Evolutionary conservation across 1,284 basidiomycete species (phyloP).

Genomic region (Schizophyllum amplum): DNA sequence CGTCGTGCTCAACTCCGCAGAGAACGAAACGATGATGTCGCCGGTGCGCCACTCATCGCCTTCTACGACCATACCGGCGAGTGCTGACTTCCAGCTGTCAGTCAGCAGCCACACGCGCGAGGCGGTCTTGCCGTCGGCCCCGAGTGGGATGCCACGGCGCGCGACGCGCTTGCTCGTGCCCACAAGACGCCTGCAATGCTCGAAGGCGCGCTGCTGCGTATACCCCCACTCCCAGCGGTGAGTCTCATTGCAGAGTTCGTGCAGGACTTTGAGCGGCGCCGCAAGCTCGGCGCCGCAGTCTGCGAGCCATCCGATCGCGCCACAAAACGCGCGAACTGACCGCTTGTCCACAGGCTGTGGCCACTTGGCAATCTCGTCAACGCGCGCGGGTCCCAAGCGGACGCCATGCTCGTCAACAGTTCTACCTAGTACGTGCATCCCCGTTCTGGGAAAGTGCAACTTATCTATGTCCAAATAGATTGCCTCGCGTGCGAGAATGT

Average conservation of each 20-base stretch:
- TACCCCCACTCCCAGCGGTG: constrained; percentile 14
- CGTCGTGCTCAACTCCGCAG: constrained; percentile 21
- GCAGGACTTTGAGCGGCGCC: constrained; percentile 15
- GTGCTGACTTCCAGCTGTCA: constrained; percentile 2
- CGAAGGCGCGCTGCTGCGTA: constrained; percentile 18
- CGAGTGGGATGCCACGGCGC: background rate
- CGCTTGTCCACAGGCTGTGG: constrained; percentile 10
- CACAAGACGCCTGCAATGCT: constrained; percentile 11
- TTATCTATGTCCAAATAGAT: constrained; percentile 17
- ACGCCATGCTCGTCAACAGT: constrained; percentile 22
- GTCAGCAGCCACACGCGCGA: constrained; percentile 5
- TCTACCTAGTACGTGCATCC: constrained; percentile 23
- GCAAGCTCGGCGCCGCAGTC: constrained; percentile 8
- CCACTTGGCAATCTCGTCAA: constrained; percentile 22
- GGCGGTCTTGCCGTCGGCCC: background rate
- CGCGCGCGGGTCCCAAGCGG: constrained; percentile 22
- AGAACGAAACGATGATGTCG: constrained; percentile 18
- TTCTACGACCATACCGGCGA: constrained; percentile 5
- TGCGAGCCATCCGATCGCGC: constrained; percentile 14
- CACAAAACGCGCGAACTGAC: constrained; percentile 11
- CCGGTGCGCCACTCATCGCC: constrained; percentile 10
- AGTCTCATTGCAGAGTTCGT: constrained; percentile 10
- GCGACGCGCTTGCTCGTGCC: background rate
- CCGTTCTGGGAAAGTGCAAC: constrained; percentile 17
- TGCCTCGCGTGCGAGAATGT: constrained; percentile 13